Conservation (phyloP, 495 filamentous ascomycete genomes). For the Baudoinia panamericana region DNA sequence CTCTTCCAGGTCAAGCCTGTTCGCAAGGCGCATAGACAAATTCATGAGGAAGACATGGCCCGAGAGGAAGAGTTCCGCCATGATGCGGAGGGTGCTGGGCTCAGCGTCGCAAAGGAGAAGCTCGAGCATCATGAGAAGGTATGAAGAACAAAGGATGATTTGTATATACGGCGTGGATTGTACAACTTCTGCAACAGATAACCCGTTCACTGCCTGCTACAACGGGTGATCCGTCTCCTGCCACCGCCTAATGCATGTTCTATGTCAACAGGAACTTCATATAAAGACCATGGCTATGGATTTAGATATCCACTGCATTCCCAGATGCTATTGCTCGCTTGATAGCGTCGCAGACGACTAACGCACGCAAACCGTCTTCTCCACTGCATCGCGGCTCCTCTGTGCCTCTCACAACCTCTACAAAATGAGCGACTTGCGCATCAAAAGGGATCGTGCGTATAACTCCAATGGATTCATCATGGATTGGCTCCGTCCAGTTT, state of each 20-base stretch:
- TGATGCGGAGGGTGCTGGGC: conserved; percentile 33
- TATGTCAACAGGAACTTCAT: too few species aligned
- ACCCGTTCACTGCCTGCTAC: too few species aligned
- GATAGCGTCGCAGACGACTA: conserved; percentile 26
- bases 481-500: conserved; percentile 32
- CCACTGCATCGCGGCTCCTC: conserved; percentile 28
- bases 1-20: conserved; percentile 47
- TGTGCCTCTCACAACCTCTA: conserved; percentile 36
- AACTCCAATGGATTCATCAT: conserved; percentile 27
- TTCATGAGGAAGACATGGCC: conserved; percentile 31
- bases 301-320: not conserved
- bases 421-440: conserved; percentile 43
- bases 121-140: conserved; percentile 20
- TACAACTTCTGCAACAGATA: too few species aligned
- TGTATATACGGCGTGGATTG: too few species aligned
- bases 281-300: too few species aligned
- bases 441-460: conserved; percentile 35
- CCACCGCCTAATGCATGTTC: too few species aligned
- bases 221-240: too few species aligned
- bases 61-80: conserved; percentile 41
- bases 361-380: conserved; percentile 21
- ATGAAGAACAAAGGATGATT: not conserved
- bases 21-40: conserved; percentile 31
- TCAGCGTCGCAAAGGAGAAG: conserved; percentile 24
- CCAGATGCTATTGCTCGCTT: conserved; percentile 16